Evolutionary conservation across 805 yeast species (phyloP).

Genomic region (Barnettozyma pratensis): DNA sequence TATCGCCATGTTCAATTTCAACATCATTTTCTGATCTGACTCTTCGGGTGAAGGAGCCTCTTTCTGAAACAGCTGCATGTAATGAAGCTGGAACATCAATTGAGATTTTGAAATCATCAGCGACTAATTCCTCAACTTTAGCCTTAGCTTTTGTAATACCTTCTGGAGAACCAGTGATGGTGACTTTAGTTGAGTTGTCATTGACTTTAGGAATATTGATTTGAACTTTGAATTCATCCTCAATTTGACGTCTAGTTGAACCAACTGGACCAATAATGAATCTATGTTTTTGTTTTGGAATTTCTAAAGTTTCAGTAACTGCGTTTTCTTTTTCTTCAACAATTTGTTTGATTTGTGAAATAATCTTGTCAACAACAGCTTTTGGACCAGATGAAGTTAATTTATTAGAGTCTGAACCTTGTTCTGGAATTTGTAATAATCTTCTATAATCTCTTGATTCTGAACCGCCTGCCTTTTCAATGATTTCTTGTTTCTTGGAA

Average conservation of each 20-base stretch:
- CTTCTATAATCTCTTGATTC: conserved; percentile 47
- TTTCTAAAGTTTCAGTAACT: conserved; percentile 43
- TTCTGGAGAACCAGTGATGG: conserved; percentile 62
- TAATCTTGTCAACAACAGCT: conserved; percentile 61
- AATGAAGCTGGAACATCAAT: conserved; percentile 52
- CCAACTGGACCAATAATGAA: conserved; percentile 82
- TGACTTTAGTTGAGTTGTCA: conserved; percentile 45
- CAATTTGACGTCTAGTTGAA: conserved; percentile 61
- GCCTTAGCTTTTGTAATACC: conserved; percentile 57
- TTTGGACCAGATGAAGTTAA: conserved; percentile 74
- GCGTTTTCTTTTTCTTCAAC: conserved; percentile 62
- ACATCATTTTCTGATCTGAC: conserved; percentile 49
- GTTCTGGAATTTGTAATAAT: conserved; percentile 65
- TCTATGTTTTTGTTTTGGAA: conserved; percentile 72
- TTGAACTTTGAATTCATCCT: conserved; percentile 59
- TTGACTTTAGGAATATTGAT: conserved; percentile 62
- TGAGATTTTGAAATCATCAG: conserved; percentile 48
- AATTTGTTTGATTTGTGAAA: conserved; percentile 54
- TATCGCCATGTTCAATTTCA: conserved; percentile 54
- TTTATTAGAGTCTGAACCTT: conserved; percentile 48
- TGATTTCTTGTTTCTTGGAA: conserved; percentile 64
- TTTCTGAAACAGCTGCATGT: conserved; percentile 60
- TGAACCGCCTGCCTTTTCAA: conserved; percentile 71
- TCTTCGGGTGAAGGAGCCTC: conserved; percentile 56
- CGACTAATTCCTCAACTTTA: conserved; percentile 55